Percentiles rank a stretch among this genome's conserved stretches.
phyloP scores from a whole-genome alignment of 2,329 filamentous ascomycete species.

The Colletotrichum gigasporum region DNA sequence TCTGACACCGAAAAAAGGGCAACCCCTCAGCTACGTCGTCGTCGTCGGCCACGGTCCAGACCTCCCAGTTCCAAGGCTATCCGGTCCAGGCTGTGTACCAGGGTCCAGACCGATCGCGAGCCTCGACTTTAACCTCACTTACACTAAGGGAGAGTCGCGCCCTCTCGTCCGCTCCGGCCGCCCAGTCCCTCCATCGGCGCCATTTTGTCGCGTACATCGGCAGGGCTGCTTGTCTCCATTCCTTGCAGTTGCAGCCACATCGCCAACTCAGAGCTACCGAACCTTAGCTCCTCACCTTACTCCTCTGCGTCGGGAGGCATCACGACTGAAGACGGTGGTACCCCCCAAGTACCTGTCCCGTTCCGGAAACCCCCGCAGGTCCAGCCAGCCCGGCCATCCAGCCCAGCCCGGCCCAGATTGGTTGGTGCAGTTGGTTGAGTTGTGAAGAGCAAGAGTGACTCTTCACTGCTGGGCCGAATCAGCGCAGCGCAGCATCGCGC shows the following conservation, averaged over 20 bases:
- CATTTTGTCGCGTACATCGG: too few relatives aligned
- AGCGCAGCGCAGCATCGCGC: slow-evolving; percentile 2
- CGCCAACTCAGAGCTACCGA: slow-evolving; percentile 1
- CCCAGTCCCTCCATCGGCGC: too few relatives aligned
- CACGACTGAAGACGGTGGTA: slow-evolving; percentile 18
- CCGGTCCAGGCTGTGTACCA: neutral
- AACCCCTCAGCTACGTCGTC: neutral
- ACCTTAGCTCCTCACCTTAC: too few relatives aligned
- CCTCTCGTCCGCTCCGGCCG: neutral
- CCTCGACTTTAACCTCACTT: neutral
- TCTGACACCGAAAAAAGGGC: neutral
- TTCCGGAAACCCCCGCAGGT: slow-evolving; percentile 29
- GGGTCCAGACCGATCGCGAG: slow-evolving; percentile 16
- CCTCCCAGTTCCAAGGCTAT: neutral
- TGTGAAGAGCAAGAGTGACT: too few relatives aligned
- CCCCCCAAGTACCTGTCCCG: slow-evolving; percentile 12
- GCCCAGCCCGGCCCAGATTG: neutral
- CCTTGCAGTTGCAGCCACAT: neutral
- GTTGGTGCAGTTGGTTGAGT: too few relatives aligned
- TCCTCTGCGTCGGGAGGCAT: too few relatives aligned
- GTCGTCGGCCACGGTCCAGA: slow-evolving; percentile 3
- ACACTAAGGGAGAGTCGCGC: slow-evolving; percentile 1
- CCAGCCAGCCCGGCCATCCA: too few relatives aligned
- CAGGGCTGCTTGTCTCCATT: too few relatives aligned
- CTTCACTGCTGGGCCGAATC: slow-evolving; percentile 5